phyloP scores from a whole-genome alignment of 2,329 filamentous ascomycete genomes.

The Xylariaceae sp. region DNA sequence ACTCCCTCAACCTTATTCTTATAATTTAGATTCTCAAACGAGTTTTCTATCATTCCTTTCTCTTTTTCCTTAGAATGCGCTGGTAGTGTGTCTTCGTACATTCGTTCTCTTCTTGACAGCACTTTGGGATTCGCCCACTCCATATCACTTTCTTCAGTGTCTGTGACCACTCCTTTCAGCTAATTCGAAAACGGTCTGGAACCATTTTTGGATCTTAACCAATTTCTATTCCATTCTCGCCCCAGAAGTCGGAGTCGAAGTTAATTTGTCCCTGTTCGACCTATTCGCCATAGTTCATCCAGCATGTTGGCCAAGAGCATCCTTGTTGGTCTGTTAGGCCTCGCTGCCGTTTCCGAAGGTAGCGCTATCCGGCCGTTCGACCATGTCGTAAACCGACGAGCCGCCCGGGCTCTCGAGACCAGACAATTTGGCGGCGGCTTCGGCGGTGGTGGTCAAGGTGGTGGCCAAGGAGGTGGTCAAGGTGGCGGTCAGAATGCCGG shows the following conservation, averaged over 20 bases:
- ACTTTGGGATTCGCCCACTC: slow-evolving; percentile 39
- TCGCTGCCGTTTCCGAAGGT: slow-evolving; percentile 50
- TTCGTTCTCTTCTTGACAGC: slow-evolving; percentile 49
- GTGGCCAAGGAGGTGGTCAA: slow-evolving; percentile 10
- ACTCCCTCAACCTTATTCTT: slow-evolving; percentile 36
- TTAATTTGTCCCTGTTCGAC: slow-evolving; percentile 23
- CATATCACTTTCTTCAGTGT: slow-evolving; percentile 42
- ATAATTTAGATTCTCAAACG: slow-evolving; percentile 30
- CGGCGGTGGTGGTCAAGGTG: slow-evolving; percentile 6
- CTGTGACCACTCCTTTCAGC: slow-evolving; percentile 50
- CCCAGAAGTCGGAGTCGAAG: slow-evolving; percentile 25
- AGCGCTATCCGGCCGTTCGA: slow-evolving; percentile 45
- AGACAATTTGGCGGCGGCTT: slow-evolving; percentile 42
- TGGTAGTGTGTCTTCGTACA: slow-evolving; percentile 53
- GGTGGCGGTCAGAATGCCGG: not conserved
- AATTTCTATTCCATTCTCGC: slow-evolving; percentile 28
- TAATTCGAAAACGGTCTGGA: slow-evolving; percentile 52
- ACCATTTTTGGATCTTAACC: slow-evolving; percentile 45
- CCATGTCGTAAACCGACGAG: slow-evolving; percentile 32
- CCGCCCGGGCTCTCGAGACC: slow-evolving; percentile 40
- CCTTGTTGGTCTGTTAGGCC: slow-evolving; percentile 52
- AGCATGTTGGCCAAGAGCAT: slow-evolving; percentile 58
- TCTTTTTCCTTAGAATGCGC: slow-evolving; percentile 46
- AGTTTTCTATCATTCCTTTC: slow-evolving; percentile 37
- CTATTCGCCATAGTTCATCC: slow-evolving; percentile 26